Percentiles rank a stretch among this genome's conserved stretches.
phyloP scores from a whole-genome alignment of 306 rosid species.

The Dryas octopetala region DNA sequence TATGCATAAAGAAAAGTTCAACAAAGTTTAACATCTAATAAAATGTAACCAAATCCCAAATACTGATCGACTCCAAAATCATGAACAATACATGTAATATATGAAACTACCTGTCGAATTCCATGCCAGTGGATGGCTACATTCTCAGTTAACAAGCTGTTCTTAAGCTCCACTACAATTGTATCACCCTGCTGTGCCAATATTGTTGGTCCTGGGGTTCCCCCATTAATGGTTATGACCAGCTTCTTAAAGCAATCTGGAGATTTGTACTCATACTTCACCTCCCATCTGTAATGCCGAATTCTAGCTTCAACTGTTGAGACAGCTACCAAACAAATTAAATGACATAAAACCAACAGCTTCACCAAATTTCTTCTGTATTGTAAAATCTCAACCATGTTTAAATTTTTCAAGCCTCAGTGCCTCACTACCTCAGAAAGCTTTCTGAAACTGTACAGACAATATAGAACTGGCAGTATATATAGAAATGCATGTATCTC shows the following conservation, averaged over 20 bases:
- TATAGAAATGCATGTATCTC: background rate
- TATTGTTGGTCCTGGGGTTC: slow-evolving; percentile 79
- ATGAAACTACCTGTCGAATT: slow-evolving; percentile 62
- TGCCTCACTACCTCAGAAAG: no score
- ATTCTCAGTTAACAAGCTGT: slow-evolving; percentile 62
- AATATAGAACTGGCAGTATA: background rate
- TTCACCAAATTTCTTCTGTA: background rate
- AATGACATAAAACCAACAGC: slow-evolving; percentile 1
- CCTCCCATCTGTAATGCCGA: slow-evolving; percentile 65
- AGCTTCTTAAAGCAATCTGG: slow-evolving; percentile 76
- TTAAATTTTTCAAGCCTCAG: no score
- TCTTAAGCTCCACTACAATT: slow-evolving; percentile 63
- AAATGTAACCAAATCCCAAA: no score
- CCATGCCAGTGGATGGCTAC: slow-evolving; percentile 96
- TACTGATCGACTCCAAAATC: no score
- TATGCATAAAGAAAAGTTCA: background rate
- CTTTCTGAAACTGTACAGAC: background rate
- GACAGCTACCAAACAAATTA: slow-evolving; percentile 15
- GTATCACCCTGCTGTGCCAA: slow-evolving; percentile 79
- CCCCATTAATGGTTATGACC: slow-evolving; percentile 67
- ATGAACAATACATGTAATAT: no score
- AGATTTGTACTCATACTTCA: slow-evolving; percentile 59
- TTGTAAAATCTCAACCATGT: background rate
- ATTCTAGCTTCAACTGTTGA: slow-evolving; percentile 50
- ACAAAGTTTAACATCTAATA: background rate